Base-by-base conservation (phyloP, 371 early-diverging fungal species). In the Mucor indicus region DNA sequence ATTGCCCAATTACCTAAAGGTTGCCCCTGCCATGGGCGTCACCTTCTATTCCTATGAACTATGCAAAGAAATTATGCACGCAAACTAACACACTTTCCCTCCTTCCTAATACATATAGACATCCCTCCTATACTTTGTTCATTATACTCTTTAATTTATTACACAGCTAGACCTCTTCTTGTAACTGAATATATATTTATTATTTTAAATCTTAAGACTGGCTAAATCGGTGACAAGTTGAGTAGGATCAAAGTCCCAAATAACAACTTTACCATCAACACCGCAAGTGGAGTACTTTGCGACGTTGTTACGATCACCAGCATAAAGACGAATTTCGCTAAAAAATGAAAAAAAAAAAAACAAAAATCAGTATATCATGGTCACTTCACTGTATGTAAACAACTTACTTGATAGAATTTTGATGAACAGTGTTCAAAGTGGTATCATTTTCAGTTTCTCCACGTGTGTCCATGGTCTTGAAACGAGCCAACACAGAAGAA, bases 391-490 rank as follows among this genome's bases (percentile, higher is more conserved):
- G 4, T 15, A 11, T 9, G 4, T 11, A 4, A 33, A 13, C n/a
- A 9, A 63, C 74, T 64, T 77, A 90, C 79, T 89, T 93, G 67
- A 96, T 96, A 15, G 96, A 91, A 69, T 98, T 98, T 68, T 98
- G 98, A 64, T 98, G 98, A 11, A 83, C 79, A 5, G 87, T 84
- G 39, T 78, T 77, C 19, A 95, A 71, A 55, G 83, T 85, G 16
- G 87, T 82, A 62, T 92, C 92, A 49, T 62, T 63, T 33, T 72
- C 69, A 4, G 75, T 43, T 48, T 92, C 92, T 40, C 84, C 92
- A 43, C 88, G 82, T 31, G 86, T 83, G 72, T 96, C 97, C 95
- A 96, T 95, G 46, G 90, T 85, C 52, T 85, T 85, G 86, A 98
- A 98, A 48, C 86, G 86, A 55, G 85, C 84, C 57, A 93, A 77